Evolutionary conservation across 2,329 filamentous ascomycete species (phyloP), one percentile per base, ranked within the genome.

Genomic region (Trichophyton benhamiae): DNA sequence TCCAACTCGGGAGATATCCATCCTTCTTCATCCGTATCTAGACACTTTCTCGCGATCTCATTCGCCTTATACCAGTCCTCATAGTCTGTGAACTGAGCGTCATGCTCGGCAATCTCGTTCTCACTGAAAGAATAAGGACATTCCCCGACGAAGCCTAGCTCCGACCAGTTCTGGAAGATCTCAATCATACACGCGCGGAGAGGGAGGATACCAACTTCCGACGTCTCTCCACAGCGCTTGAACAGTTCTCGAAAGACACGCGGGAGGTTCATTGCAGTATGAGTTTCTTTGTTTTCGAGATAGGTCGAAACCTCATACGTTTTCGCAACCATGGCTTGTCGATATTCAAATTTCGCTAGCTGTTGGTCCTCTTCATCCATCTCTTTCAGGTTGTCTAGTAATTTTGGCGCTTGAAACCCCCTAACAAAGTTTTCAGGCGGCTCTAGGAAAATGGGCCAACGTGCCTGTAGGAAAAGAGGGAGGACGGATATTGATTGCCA

Each of bases 401-500:
- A 17, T 22, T 42, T 58, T 20, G 38, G 30, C 5, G 11, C 8
- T n/a, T 41, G 20, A 13, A 58, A 20, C 20, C 55, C 55, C 13
- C 9, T 20, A 17, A 13, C n/a, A 17, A 41, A 58, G 17, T 42
- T 41, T 42, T 58, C n/a, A 7, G 55, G 55, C 15, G 33, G 55
- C 33, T 41, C 38, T 20, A 58, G n/a, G 27, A 58, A 58, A 25
- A 58, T 20, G n/a, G 38, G 57, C 58, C 59, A 61, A 46, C 63
- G 66, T 0, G 66, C 66, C 64, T 67, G 67, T 33, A 68, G 65
- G 20, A 69, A 66, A 22, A 70, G 63, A 42, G 66, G 70, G 0
- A 53, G 68, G 17, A 66, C 65, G 65, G 72, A 76, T 17, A 62
- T 66, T n/a, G 70, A 69, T 65, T 77, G 72, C 74, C 75, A 78